Percentiles rank a stretch among this genome's conserved stretches.
phyloP scores from a whole-genome alignment of 257 asterid genomes.

The Fraxinus pennsylvanica region DNA sequence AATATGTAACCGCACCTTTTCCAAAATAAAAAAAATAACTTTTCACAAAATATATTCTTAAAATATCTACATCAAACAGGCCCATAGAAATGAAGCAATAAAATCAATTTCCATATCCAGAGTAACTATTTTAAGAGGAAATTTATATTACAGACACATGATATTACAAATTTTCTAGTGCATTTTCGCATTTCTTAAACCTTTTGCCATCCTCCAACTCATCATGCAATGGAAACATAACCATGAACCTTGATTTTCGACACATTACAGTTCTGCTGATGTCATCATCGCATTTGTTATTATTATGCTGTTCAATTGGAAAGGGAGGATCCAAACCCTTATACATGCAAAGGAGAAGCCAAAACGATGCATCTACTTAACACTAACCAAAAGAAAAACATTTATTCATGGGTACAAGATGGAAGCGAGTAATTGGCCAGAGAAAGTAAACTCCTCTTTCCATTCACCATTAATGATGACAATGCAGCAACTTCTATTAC shows the following conservation, averaged over 20 bases:
- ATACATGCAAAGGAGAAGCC: background rate
- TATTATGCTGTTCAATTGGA: background rate
- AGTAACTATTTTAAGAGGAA: background rate
- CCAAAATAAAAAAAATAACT: too few species aligned
- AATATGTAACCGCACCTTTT: too few species aligned
- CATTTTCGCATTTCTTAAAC: background rate
- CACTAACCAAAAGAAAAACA: background rate
- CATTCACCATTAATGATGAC: background rate
- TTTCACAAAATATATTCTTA: too few species aligned
- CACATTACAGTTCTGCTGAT: background rate
- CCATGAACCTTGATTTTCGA: background rate
- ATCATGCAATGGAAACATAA: background rate
- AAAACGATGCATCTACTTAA: background rate
- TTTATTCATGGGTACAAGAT: too few species aligned
- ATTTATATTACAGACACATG: background rate
- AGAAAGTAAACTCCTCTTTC: background rate
- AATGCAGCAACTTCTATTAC: background rate
- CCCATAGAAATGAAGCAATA: too few species aligned
- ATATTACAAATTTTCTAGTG: background rate
- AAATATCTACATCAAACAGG: too few species aligned
- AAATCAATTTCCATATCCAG: background rate
- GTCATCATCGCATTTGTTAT: background rate
- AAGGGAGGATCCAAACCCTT: background rate
- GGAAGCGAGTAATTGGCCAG: background rate
- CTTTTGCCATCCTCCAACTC: background rate